Conservation (phyloP, 768 basidiomycete species). For the Boletus sp. region DNA sequence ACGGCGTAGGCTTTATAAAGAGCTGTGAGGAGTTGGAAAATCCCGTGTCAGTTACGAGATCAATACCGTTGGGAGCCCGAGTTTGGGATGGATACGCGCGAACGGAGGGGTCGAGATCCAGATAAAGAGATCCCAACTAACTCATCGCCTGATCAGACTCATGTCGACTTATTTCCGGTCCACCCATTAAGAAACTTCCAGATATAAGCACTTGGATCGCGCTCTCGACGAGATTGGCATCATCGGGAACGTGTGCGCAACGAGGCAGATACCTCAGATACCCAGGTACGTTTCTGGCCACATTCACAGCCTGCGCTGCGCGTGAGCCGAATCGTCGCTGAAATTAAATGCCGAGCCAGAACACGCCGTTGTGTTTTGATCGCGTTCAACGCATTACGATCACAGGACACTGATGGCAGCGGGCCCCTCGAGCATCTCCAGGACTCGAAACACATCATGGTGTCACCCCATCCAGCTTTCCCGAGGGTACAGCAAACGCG, state of each 20-base stretch:
- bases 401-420: conserved; percentile 7
- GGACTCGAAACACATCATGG: conserved; percentile 2
- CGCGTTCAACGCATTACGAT: not conserved
- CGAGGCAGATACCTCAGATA: conserved; percentile 26
- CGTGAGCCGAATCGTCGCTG: conserved; percentile 8
- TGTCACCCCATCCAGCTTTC: not conserved
- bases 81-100: not conserved
- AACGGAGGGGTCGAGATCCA: conserved; percentile 15
- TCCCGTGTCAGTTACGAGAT: conserved; percentile 30
- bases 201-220: conserved; percentile 18
- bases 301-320: conserved; percentile 11
- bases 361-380: conserved; percentile 7
- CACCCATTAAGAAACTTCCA: conserved; percentile 11
- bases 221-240: conserved; percentile 28
- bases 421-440: conserved; percentile 1
- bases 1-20: conserved; percentile 23
- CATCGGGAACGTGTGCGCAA: conserved; percentile 27
- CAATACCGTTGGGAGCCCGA: not conserved
- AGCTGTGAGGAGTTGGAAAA: conserved; percentile 16
- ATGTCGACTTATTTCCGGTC: conserved; percentile 31
- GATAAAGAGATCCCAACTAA: conserved; percentile 14
- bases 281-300: conserved; percentile 1
- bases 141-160: conserved; percentile 28
- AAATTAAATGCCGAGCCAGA: conserved; percentile 23
- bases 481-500: not conserved